Evolutionary conservation across 106 monocot genomes (phyloP), one percentile per base, ranked within the genome.

Genomic region (Allium sativum): DNA sequence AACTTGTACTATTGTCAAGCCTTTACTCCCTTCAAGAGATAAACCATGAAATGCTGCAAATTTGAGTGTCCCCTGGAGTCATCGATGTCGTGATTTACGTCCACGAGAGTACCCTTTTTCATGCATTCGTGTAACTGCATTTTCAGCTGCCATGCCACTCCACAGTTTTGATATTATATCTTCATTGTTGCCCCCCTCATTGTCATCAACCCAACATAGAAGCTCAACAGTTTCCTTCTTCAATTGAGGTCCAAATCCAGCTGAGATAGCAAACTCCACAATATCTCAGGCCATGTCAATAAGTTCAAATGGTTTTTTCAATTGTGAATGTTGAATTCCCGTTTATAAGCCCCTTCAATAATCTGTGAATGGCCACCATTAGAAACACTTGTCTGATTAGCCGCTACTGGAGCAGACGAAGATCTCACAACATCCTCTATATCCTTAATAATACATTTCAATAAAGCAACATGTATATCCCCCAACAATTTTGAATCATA

Each of bases 31-130:
- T 61, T 99, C 98, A 45, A 99, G 81, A 41, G 98, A 92, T 22
- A 99, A 92, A 54, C 92, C 92, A 77, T 99, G 81, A 81, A 99
- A 99, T 59, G 98, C 98, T 59, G 98, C 98, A 83, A 99, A 99
- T 48, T 99, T 99, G 54, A 99, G 92, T 6, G 98, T 99, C n/a
- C 57, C 98, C 98, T 60, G 98, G 98, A 64, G 98, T 99, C 20
- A 99, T 72, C 98, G 79, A 56, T 99, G 92, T 7, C 92, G 84
- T 21, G 87, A 84, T 73, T 77, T 85, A 51, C 92, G 84, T 48
- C 81, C 44, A 67, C 72, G 78, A 61, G 84, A 77, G 55, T 88
- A 92, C 18, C 98, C 92, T 55, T 71, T 84, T 66, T 85, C 92
- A 70, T 81, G 87, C 92, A 99, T 99, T 53, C 85, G 52, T 64